These are phyloP conservation scores for Trifolium fragiferum DNA, from an alignment of 306 rosid species.

Conservation along the genomic window DNA sequence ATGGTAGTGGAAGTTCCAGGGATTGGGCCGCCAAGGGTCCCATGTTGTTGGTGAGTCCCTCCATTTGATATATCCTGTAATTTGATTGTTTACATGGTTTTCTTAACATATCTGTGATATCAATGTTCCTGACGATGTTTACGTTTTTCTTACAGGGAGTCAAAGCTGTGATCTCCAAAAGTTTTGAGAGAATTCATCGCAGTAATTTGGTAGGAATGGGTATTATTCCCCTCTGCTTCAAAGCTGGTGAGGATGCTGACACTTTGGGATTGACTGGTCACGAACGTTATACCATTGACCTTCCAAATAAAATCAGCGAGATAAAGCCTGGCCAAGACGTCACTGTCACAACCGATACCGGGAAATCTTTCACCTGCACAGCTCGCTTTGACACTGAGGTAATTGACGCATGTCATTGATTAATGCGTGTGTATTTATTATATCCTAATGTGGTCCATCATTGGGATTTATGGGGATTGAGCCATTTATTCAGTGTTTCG, in stretches of 20 bases:
- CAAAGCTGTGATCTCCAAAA: constrained; percentile 96
- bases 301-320: constrained; percentile 76
- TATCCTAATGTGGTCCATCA: neutral
- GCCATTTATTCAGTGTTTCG: constrained; percentile 24
- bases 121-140: constrained; percentile 23
- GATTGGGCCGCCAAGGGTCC: constrained; percentile 99
- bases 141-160: constrained; percentile 71
- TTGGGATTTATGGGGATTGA: neutral
- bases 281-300: constrained; percentile 90
- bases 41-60: constrained; percentile 85
- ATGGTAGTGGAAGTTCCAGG: constrained; percentile 99
- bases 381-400: constrained; percentile 99
- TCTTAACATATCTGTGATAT: neutral
- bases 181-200: constrained; percentile 98
- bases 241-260: constrained; percentile 96
- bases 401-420: constrained; percentile 33
- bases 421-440: neutral
- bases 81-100: constrained; percentile 31
- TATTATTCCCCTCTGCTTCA: constrained; percentile 93
- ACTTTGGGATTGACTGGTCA: constrained; percentile 93
- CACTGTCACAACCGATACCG: constrained; percentile 72
- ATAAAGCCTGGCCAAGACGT: constrained; percentile 98
- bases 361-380: constrained; percentile 87
- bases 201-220: constrained; percentile 99
- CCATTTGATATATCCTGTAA: constrained; percentile 4